phyloP scores from a whole-genome alignment of 2,329 filamentous ascomycete genomes.

The Neofusicoccum sp. region DNA sequence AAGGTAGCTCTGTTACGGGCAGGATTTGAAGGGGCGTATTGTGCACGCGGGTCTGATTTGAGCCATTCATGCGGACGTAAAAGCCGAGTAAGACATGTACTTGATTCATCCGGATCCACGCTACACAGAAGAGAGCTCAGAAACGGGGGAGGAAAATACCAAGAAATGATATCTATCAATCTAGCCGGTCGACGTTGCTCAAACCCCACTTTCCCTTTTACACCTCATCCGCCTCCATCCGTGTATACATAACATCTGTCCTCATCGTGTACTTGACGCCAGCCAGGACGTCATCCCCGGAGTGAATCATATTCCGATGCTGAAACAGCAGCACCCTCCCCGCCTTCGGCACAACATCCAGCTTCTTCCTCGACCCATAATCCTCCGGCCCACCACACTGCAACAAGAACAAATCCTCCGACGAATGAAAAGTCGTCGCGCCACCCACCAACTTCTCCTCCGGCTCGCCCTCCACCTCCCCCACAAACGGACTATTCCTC shows the following conservation, averaged over 20 bases:
- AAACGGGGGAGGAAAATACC: too few species aligned
- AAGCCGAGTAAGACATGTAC: too few species aligned
- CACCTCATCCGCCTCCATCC: background rate
- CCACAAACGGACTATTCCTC: conserved; percentile 4
- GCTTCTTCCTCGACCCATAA: conserved; percentile 32
- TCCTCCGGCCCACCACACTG: background rate
- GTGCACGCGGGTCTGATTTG: too few species aligned
- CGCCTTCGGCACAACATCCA: conserved; percentile 53
- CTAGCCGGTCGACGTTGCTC: too few species aligned
- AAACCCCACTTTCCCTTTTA: background rate
- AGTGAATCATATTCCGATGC: conserved; percentile 55
- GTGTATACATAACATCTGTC: conserved; percentile 58
- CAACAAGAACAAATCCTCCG: background rate
- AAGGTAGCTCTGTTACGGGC: too few species aligned
- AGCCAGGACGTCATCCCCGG: conserved; percentile 56
- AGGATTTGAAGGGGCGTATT: too few species aligned
- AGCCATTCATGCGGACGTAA: too few species aligned
- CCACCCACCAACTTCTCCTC: conserved; percentile 51
- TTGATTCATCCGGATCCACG: too few species aligned
- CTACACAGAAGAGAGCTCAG: too few species aligned
- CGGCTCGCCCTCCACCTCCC: conserved; percentile 26
- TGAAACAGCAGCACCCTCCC: conserved; percentile 61
- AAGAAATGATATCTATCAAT: too few species aligned
- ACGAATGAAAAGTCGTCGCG: conserved; percentile 55
- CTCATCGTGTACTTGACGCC: conserved; percentile 60